Evolutionary conservation across 2,329 filamentous ascomycete genomes (phyloP).

Genomic region (Arachnomyces sp.): DNA sequence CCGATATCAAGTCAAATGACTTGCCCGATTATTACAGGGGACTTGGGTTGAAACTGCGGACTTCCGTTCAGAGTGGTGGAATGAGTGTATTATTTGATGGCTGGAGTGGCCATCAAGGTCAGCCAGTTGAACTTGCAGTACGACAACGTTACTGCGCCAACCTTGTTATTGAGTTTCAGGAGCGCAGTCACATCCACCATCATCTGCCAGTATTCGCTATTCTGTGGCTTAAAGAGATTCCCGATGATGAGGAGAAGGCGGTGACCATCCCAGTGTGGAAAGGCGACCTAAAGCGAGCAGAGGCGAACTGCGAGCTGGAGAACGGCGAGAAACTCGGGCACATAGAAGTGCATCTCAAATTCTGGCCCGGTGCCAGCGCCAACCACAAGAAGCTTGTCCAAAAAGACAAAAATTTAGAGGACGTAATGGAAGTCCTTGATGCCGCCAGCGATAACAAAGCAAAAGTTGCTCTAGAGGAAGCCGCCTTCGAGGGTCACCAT

Average conservation of each 20-base stretch:
- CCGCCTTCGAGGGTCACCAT: too few species aligned
- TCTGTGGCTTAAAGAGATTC: slow-evolving; percentile 78
- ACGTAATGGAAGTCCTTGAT: too few species aligned
- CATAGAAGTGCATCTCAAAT: too few species aligned
- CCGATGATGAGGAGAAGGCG: slow-evolving; percentile 67
- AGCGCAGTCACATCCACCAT: slow-evolving; percentile 55
- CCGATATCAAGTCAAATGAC: slow-evolving; percentile 59
- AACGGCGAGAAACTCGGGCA: too few species aligned
- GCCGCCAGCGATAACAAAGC: too few species aligned
- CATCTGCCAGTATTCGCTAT: slow-evolving; percentile 67
- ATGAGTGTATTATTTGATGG: slow-evolving; percentile 63
- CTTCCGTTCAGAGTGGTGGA: slow-evolving; percentile 67
- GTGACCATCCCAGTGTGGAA: slow-evolving; percentile 91
- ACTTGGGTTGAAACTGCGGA: slow-evolving; percentile 67
- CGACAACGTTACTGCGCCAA: slow-evolving; percentile 86
- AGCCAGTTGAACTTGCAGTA: slow-evolving; percentile 69
- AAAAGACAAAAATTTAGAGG: too few species aligned
- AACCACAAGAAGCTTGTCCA: too few species aligned
- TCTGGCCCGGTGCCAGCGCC: too few species aligned
- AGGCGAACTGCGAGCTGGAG: too few species aligned
- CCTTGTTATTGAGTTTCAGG: slow-evolving; percentile 80
- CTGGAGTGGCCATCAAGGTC: slow-evolving; percentile 41
- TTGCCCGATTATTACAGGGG: slow-evolving; percentile 56
- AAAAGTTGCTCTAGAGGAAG: too few species aligned
- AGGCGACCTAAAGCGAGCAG: too few species aligned